Percentiles rank a stretch among this genome's conserved stretches.
These are phyloP conservation scores for Epichloe festucae DNA, from an alignment of 2,329 filamentous ascomycete species.

Conservation along the genomic window DNA sequence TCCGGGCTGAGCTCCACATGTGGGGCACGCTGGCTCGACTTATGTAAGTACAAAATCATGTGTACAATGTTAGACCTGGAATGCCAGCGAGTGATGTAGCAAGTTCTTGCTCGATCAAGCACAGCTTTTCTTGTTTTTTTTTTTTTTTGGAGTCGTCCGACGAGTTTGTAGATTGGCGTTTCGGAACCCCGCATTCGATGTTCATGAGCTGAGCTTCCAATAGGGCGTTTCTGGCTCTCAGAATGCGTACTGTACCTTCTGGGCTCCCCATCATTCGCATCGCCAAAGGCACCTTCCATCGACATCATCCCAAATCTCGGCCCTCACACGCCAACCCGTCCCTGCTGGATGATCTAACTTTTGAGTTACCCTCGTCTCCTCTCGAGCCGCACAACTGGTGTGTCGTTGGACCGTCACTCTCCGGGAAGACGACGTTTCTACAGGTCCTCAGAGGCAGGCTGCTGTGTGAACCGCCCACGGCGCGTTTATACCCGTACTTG, in stretches of 20 bases:
- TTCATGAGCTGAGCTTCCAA: too few species aligned
- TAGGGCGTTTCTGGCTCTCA: not conserved
- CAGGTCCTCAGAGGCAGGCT: conserved; percentile 65
- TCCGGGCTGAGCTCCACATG: not conserved
- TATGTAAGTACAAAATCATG: too few species aligned
- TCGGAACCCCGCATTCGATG: too few species aligned
- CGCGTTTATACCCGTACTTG: conserved; percentile 69
- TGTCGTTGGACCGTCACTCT: conserved; percentile 65
- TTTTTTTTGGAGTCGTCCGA: too few species aligned
- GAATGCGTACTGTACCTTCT: conserved; percentile 8
- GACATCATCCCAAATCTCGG: conserved; percentile 49
- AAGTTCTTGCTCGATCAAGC: too few species aligned
- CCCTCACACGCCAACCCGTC: conserved; percentile 48
- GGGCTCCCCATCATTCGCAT: conserved; percentile 55
- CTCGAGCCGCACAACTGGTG: conserved; percentile 57
- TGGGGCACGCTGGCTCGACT: too few species aligned
- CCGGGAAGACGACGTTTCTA: conserved; percentile 72
- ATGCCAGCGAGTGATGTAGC: too few species aligned
- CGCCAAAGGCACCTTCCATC: conserved; percentile 71
- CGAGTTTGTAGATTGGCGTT: too few species aligned
- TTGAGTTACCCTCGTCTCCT: conserved; percentile 51
- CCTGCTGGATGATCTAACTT: conserved; percentile 58
- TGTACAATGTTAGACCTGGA: too few species aligned
- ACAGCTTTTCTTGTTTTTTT: too few species aligned
- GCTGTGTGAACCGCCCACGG: conserved; percentile 60